Conservation (phyloP, 441 rosid species). For the Viola pubescens region DNA sequence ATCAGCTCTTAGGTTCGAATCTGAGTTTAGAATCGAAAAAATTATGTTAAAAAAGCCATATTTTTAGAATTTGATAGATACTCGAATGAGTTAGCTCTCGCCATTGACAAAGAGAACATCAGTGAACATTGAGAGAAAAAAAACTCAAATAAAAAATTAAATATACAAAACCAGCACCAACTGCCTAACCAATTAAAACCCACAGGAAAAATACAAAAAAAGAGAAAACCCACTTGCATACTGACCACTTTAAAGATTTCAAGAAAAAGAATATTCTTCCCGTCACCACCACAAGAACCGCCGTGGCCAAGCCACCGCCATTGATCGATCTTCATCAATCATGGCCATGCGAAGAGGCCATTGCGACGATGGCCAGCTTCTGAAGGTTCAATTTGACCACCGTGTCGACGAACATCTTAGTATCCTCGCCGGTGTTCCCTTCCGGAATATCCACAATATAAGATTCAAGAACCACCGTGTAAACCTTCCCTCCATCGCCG, state of each 20-base stretch:
- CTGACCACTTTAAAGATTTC: not conserved
- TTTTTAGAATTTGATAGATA: too few relatives aligned
- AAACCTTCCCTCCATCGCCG: conserved; percentile 27
- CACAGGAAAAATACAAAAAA: not conserved
- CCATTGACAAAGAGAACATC: too few relatives aligned
- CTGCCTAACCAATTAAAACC: conserved; percentile 8
- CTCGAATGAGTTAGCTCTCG: too few relatives aligned
- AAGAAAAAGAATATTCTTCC: not conserved
- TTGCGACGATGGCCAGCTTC: conserved; percentile 20
- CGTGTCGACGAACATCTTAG: conserved; percentile 77
- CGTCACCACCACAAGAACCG: not conserved
- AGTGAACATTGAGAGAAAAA: too few relatives aligned
- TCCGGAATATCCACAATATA: conserved; percentile 72
- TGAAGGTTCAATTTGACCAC: conserved; percentile 59
- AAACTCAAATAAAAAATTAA: too few relatives aligned
- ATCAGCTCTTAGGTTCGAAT: too few relatives aligned
- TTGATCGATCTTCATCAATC: conserved; percentile 11
- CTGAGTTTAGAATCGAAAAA: too few relatives aligned
- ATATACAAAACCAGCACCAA: too few relatives aligned
- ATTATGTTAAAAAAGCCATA: too few relatives aligned
- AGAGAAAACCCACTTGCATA: too few relatives aligned
- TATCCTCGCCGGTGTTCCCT: conserved; percentile 66
- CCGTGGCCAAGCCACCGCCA: not conserved
- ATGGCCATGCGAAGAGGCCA: conserved; percentile 24
- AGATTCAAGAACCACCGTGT: conserved; percentile 68